A percentile compares a stretch with the other conserved stretches of the same genome.
Conservation (phyloP, 1,284 basidiomycete species). For the Sutorius eximius region DNA sequence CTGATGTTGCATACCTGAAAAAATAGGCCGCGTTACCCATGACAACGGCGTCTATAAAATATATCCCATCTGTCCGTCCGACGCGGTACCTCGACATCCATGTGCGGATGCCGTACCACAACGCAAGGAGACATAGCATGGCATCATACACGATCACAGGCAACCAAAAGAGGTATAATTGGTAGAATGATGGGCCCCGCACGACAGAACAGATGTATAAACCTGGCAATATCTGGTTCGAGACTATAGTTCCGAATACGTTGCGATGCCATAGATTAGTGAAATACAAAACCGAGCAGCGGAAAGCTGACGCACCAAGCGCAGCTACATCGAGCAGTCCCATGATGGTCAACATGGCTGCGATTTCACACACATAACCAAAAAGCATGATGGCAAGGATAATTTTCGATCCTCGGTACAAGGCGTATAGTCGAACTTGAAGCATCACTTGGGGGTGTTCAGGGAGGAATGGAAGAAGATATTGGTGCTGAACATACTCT, state of each 20-base stretch:
- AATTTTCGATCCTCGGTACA: conserved; percentile 13
- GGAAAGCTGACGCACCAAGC: conserved; percentile 3
- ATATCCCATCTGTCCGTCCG: not conserved
- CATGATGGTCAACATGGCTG: conserved; percentile 1
- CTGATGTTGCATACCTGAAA: not conserved
- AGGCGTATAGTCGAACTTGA: conserved; percentile 18
- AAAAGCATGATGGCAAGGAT: conserved; percentile 8
- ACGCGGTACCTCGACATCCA: too few relatives aligned
- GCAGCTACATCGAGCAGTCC: not conserved
- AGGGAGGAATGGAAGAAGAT: too few relatives aligned
- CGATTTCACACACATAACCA: conserved; percentile 12
- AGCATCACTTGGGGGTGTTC: conserved; percentile 4
- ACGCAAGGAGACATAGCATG: conserved; percentile 14
- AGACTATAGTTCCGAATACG: conserved; percentile 4
- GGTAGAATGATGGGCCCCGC: conserved; percentile 6
- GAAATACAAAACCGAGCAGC: too few relatives aligned
- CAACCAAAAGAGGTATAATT: conserved; percentile 16
- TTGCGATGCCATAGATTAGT: too few relatives aligned
- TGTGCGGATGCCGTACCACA: conserved; percentile 12
- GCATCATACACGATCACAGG: conserved; percentile 16
- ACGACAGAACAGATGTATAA: conserved; percentile 17
- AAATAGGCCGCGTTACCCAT: not conserved
- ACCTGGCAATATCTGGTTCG: conserved; percentile 8
- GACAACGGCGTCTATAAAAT: not conserved
- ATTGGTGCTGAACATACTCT: too few relatives aligned